Evolutionary conservation across 2,329 filamentous ascomycete genomes (phyloP), one percentile per base, ranked within the genome.

Genomic region (Sclerotinia nivalis): DNA sequence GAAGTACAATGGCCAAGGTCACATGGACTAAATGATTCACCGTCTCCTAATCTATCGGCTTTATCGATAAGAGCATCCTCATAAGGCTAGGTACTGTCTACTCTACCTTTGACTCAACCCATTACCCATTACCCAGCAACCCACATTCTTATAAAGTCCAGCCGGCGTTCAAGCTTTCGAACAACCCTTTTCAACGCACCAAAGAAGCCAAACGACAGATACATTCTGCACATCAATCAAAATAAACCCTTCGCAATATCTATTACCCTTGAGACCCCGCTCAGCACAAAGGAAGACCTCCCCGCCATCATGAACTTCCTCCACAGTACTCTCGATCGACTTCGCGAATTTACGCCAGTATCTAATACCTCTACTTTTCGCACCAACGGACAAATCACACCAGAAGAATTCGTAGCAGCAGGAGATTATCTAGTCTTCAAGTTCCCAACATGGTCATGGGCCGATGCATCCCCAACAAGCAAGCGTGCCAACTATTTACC

Each of bases 391-490:
- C 92, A 98, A 83, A 96, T 99, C 82, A 98, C 95, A 0, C 95
- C 95, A 25, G 95, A 97, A 78, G 96, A 99, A 85, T 99, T 99
- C 81, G 86, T 97, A 65, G 91, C 92, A 5, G 96, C 96, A 4
- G 96, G 96, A 76, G 96, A 99, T 83, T 99, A 98, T 80, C 89
- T 99, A 50, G 94, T 97, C 78, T 97, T 96, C 89, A 98, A 97
- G 84, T 99, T 99, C 82, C 96, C 95, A 12, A 97, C 95, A 70
- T 99, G 96, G 96, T 91, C 93, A 64, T 99, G 96, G 96, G 89
- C 91, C 74, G 93, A 96, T 77, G 94, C 95, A 74, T 92, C 95
- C 69, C 88, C 89, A n/a, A 87, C 90, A 1, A 86, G 88, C 72
- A 92, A 93, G 80, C 91, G 93, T 73, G 92, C 92, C 69, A 84